Base-by-base conservation (phyloP, 306 rosid species). In the Bauhinia variegata region DNA sequence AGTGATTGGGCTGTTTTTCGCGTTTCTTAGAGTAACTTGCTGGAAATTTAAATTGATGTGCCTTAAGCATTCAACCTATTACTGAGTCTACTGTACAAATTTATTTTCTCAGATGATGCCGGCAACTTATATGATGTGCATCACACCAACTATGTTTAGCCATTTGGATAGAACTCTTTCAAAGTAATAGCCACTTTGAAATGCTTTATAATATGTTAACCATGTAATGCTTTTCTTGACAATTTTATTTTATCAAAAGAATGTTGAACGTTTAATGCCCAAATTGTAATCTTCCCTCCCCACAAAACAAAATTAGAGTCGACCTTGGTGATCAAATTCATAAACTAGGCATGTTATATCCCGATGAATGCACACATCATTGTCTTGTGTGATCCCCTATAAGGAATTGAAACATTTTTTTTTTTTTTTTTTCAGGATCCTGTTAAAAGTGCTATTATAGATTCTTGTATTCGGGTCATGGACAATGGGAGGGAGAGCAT, bases 401-500 rank as follows among this genome's bases (percentile, higher is more conserved):
- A 23, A 63, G 50, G 62, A 17, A 65, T 74, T 71, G 70, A 55
- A 74, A 50, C 28, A 15, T 38, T 63, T 23, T 36, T 18, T 48
- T 56, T 28, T n/a, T 47, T 62, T 52, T 11, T 23, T 75, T 67
- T 14, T 56, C 86, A 93, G 99, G 91, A 83, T 79, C 90, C 99
- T 46, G 83, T 82, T 64, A 84, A 88, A 77, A 86, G 97, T 68
- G 96, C 97, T 55, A 68, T 86, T 60, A 86, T 93, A 37, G 99
- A 93, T 79, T 88, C 85, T 58, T 86, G 85, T 63, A 80, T 93
- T 70, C 83, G 95, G 12, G 95, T 86, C 19, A 80, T 82, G 30
- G 99, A 93, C 74, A 80, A 89, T 72, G 99, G 98, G 53, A 90
- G 91, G 34, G 97, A 87, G 72, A 90, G 89, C 74, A 82, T 89